Percentiles rank a stretch among this genome's conserved stretches.
These are phyloP conservation scores for Symmetrospora coprosmae DNA, from an alignment of 768 basidiomycete species.

Conservation along the genomic window DNA sequence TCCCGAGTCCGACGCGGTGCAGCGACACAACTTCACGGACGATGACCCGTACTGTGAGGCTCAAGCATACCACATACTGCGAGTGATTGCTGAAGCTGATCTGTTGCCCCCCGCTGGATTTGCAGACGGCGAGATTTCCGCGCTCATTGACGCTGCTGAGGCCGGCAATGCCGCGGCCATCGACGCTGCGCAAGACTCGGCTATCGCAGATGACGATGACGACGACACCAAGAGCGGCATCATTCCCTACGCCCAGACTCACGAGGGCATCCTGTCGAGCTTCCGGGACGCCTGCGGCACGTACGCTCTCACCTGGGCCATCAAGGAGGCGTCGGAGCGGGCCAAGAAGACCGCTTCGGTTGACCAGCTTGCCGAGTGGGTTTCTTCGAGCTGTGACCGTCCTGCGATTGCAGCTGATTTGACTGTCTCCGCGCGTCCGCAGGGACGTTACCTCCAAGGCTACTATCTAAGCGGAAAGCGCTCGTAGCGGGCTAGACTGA, in stretches of 20 bases:
- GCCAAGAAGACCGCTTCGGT: constrained; percentile 17
- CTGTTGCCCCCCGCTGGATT: neutral
- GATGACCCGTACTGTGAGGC: constrained; percentile 1
- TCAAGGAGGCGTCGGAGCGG: constrained; percentile 26
- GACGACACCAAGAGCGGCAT: neutral
- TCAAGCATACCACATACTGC: neutral
- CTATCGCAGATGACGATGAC: constrained; percentile 28
- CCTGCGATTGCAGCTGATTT: too few species aligned
- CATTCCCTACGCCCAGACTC: neutral
- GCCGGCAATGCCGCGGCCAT: neutral
- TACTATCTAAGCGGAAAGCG: neutral
- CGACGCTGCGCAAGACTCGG: constrained; percentile 17
- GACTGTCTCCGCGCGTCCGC: too few species aligned
- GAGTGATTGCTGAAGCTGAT: neutral
- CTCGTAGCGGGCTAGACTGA: too few species aligned
- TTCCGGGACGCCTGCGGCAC: constrained; percentile 32
- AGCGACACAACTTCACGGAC: constrained; percentile 25
- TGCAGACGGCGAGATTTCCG: constrained; percentile 27
- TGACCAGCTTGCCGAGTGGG: neutral
- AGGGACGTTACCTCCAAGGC: neutral
- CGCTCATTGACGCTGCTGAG: constrained; percentile 32
- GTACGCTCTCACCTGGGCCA: constrained; percentile 33
- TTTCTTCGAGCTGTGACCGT: too few species aligned
- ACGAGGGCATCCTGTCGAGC: constrained; percentile 16
- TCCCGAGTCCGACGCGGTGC: constrained; percentile 30